These are phyloP conservation scores for Rickenella mellea DNA, from an alignment of 768 basidiomycete species.

Conservation along the genomic window DNA sequence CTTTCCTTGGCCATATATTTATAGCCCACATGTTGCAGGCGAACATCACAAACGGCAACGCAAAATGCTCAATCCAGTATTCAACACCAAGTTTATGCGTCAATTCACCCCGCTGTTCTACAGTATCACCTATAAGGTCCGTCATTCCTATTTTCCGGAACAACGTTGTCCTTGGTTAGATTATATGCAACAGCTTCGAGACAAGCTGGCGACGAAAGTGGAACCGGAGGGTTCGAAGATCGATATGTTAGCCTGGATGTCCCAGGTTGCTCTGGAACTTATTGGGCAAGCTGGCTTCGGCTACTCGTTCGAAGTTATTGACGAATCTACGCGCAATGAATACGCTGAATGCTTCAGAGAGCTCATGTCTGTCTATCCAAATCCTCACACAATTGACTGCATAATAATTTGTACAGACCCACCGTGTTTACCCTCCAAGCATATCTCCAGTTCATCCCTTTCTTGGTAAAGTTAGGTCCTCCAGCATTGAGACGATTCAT, in stretches of 20 bases:
- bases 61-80: conserved; percentile 38
- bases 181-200: conserved; percentile 3
- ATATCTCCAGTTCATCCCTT: neutral
- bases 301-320: conserved; percentile 24
- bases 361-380: conserved; percentile 18
- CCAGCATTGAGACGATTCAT: neutral
- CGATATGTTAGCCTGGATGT: conserved; percentile 24
- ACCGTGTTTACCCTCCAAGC: neutral
- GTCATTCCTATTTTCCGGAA: neutral
- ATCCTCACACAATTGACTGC: neutral
- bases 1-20: neutral
- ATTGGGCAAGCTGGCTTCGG: conserved; percentile 42
- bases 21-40: conserved; percentile 14
- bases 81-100: conserved; percentile 36
- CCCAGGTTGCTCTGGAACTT: conserved; percentile 36
- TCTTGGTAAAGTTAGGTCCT: neutral
- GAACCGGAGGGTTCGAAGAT: conserved; percentile 8
- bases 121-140: conserved; percentile 33
- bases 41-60: conserved; percentile 37
- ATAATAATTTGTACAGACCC: neutral
- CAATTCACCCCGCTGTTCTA: conserved; percentile 34
- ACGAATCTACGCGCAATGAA: conserved; percentile 14
- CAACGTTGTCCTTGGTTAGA: too few species aligned
- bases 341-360: conserved; percentile 20
- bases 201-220: neutral